Conservation (phyloP, 2,329 filamentous ascomycete genomes). For the Ophiocordyceps unilateralis region DNA sequence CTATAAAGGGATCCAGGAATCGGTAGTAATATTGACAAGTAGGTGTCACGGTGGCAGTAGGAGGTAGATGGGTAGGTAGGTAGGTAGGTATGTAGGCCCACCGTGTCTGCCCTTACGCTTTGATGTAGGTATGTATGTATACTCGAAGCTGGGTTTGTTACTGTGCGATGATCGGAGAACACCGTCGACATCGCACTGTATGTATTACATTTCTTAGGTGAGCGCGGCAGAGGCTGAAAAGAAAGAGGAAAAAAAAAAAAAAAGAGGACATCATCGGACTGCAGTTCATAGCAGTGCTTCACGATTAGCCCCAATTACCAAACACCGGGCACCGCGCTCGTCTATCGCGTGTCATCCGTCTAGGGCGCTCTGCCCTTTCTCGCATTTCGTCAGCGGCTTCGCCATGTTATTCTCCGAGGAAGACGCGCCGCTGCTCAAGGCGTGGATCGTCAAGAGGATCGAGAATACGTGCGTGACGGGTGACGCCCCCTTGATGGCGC, state of each 20-base stretch:
- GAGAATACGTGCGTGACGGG: constrained; percentile 46
- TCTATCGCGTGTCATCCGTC: no score
- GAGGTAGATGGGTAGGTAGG: no score
- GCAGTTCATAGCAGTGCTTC: neutral
- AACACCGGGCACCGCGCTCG: neutral
- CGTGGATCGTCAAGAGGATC: constrained; percentile 62
- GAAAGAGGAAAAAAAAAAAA: neutral
- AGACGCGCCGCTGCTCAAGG: constrained; percentile 47
- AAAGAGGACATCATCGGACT: neutral
- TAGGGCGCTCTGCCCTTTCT: no score
- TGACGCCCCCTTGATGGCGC: neutral
- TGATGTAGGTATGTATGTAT: neutral
- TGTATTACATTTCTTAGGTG: neutral
- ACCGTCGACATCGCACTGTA: neutral
- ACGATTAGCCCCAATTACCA: neutral
- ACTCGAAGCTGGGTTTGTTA: no score
- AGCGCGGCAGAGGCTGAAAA: neutral
- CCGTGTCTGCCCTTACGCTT: no score
- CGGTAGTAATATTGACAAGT: no score
- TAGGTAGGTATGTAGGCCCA: no score
- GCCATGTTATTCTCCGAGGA: constrained; percentile 46
- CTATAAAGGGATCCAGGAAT: no score
- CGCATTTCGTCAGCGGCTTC: neutral
- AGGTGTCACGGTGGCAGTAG: no score
- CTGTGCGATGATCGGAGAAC: no score